Evolutionary conservation across 495 filamentous ascomycete species (phyloP).

Genomic region (Amphirosellinia nigrospora): DNA sequence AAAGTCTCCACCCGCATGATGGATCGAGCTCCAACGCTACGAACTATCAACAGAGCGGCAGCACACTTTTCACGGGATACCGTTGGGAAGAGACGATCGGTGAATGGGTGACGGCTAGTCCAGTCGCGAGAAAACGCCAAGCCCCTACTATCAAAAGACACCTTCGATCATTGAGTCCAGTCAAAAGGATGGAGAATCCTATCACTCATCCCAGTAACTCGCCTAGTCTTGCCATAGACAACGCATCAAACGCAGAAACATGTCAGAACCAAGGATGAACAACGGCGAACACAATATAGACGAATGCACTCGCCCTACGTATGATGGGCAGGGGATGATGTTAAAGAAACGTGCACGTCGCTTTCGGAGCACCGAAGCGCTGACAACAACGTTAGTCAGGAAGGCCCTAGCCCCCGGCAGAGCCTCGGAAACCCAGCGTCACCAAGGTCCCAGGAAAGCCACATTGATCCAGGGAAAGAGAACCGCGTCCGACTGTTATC

Average conservation of each 20-base stretch:
- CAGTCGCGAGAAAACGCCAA: conserved; percentile 28
- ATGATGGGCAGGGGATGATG: conserved; percentile 24
- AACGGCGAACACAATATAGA: conserved; percentile 14
- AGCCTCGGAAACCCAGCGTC: not conserved
- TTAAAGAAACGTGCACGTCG: conserved; percentile 34
- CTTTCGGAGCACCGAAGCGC: conserved; percentile 21
- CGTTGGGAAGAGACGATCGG: conserved; percentile 62
- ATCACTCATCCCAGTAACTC: conserved; percentile 25
- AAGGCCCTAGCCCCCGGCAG: conserved; percentile 10
- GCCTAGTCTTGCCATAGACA: conserved; percentile 28
- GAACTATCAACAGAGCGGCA: conserved; percentile 16
- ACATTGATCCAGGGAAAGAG: conserved; percentile 35
- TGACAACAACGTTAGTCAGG: conserved; percentile 3
- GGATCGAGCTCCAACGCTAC: conserved; percentile 18
- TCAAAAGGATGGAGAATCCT: conserved; percentile 13
- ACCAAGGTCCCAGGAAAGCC: conserved; percentile 21
- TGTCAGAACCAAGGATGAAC: conserved; percentile 15
- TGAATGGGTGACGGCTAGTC: conserved; percentile 57
- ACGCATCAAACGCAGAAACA: conserved; percentile 30
- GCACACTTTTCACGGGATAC: conserved; percentile 45
- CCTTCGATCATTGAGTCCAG: conserved; percentile 26
- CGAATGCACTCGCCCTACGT: not conserved
- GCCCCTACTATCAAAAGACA: conserved; percentile 19
- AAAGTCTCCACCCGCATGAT: conserved; percentile 37
- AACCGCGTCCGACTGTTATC: conserved; percentile 20